A percentile compares a stretch with the other conserved stretches of the same genome.
These are phyloP conservation scores for Limonium bicolor DNA, from an alignment of 148 eudicot species.

Conservation along the genomic window DNA sequence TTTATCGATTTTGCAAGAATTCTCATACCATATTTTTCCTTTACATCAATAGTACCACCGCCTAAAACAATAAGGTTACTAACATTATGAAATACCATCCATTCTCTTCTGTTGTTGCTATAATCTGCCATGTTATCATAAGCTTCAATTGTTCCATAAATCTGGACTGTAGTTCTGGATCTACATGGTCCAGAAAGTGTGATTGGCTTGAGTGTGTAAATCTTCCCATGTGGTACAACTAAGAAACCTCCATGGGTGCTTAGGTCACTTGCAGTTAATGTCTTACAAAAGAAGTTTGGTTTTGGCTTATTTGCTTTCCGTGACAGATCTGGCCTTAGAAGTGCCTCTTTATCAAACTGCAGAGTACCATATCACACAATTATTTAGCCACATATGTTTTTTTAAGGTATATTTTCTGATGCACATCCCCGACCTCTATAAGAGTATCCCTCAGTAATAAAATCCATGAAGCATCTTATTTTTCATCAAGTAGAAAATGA, in stretches of 20 bases:
- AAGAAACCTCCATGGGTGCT: conserved; percentile 99
- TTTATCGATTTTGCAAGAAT: conserved; percentile 55
- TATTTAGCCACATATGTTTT: too few relatives aligned
- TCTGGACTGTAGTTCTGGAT: conserved; percentile 27
- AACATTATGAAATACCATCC: conserved; percentile 45
- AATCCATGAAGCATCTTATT: too few relatives aligned
- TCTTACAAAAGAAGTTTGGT: conserved; percentile 89
- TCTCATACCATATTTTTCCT: conserved; percentile 66
- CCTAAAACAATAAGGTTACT: conserved; percentile 34
- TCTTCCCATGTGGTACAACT: conserved; percentile 50
- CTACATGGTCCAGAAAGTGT: conserved; percentile 59
- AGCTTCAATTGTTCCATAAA: conserved; percentile 49
- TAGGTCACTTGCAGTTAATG: conserved; percentile 97
- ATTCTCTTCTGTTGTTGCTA: conserved; percentile 17
- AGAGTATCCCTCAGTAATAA: too few relatives aligned
- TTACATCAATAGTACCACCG: conserved; percentile 66
- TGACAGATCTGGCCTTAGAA: conserved; percentile 83
- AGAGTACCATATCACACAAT: too few relatives aligned
- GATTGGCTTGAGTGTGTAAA: conserved; percentile 48
- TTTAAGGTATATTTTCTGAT: too few relatives aligned
- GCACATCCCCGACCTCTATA: too few relatives aligned
- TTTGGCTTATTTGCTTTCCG: conserved; percentile 77
- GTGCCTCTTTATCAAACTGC: conserved; percentile 91
- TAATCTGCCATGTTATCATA: conserved; percentile 32
- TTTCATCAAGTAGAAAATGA: too few relatives aligned